Percentiles rank a stretch among this genome's conserved stretches.
Conservation (phyloP, 331 rosid species). For the Quercus tomentella region DNA sequence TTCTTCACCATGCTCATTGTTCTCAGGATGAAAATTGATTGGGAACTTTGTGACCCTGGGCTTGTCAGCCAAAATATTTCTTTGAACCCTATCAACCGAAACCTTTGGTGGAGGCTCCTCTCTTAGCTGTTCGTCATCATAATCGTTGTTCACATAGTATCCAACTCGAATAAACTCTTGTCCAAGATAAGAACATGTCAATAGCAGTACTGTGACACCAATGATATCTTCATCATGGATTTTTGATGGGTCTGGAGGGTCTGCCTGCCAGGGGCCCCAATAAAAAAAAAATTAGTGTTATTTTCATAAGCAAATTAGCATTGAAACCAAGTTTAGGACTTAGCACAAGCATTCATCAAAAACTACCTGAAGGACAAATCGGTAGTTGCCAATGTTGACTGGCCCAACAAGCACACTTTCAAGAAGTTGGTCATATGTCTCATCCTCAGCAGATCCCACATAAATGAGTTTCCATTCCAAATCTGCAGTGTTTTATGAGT, state of each 20-base stretch:
- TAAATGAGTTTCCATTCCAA: conserved; percentile 83
- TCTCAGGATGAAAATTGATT: conserved; percentile 91
- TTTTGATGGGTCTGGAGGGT: conserved; percentile 96
- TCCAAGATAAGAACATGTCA: conserved; percentile 89
- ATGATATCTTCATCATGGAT: conserved; percentile 92
- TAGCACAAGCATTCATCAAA: not conserved
- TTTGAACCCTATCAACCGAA: conserved; percentile 70
- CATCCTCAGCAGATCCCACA: conserved; percentile 92
- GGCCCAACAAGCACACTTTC: conserved; percentile 94
- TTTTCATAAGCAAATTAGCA: not conserved
- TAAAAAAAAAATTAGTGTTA: not conserved
- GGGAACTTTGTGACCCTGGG: conserved; percentile 97
- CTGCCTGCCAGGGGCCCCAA: conserved; percentile 49
- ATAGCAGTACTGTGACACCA: conserved; percentile 84
- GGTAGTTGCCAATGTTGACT: conserved; percentile 90
- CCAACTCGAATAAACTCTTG: conserved; percentile 92
- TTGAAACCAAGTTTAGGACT: not conserved
- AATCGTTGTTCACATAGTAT: conserved; percentile 94
- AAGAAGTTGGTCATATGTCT: conserved; percentile 62
- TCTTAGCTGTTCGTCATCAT: conserved; percentile 89
- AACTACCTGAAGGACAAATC: conserved; percentile 81
- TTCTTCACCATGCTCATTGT: conserved; percentile 24
- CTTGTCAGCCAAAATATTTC: conserved; percentile 90
- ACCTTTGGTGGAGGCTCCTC: conserved; percentile 92
- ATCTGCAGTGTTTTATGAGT: conserved; percentile 27